Evolutionary conservation across 148 eudicot species (phyloP).

Genomic region (Rhododendron ovatum): DNA sequence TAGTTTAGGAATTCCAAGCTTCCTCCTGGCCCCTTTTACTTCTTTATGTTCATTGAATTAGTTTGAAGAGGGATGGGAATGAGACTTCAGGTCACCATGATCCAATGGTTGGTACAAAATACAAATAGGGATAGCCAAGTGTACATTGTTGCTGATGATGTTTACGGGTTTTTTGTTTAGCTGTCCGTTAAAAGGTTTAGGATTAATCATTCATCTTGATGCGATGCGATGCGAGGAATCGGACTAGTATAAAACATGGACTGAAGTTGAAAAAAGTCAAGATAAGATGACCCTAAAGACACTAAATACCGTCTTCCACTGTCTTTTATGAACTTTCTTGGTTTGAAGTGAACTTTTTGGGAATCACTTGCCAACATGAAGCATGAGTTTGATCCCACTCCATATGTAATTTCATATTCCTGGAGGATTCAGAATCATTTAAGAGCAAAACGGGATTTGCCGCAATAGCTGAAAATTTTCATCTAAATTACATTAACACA

Average conservation of each 20-base stretch:
- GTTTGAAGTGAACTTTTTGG: not conserved
- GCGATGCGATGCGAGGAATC: not conserved
- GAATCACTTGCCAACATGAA: not conserved
- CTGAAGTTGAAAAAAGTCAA: not conserved
- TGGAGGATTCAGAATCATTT: not conserved
- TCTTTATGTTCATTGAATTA: not conserved
- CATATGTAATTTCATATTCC: not conserved
- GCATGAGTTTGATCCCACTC: not conserved
- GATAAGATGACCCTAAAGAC: not conserved
- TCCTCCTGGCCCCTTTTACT: not conserved
- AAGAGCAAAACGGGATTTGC: not conserved
- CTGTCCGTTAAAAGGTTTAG: not conserved
- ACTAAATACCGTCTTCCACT: not conserved
- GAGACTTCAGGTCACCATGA: not conserved
- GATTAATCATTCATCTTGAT: not conserved
- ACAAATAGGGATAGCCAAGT: not conserved
- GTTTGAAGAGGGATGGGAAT: not conserved
- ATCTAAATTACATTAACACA: not conserved
- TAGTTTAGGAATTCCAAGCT: not conserved
- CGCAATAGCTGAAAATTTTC: not conserved
- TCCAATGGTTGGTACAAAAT: not conserved
- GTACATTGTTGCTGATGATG: not conserved
- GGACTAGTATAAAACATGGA: not conserved
- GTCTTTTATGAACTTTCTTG: not conserved
- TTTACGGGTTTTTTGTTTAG: not conserved